Evolutionary conservation across 208 protist genomes (phyloP), one percentile per base, ranked within the genome.

Genomic region (Crithidia thermophila): DNA sequence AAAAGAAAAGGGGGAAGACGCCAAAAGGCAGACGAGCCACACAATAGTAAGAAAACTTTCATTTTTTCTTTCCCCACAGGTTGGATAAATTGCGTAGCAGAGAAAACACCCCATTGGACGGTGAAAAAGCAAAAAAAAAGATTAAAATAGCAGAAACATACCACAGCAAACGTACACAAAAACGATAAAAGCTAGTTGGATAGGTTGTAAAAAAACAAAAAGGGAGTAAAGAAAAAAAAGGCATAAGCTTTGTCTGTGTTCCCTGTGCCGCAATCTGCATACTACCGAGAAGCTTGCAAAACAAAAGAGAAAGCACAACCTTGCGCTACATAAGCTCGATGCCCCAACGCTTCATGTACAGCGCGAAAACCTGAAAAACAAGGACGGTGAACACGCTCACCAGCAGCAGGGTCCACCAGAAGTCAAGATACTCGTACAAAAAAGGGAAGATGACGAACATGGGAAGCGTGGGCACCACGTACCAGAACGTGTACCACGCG

Each of bases 401-500:
- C 14, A 75, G 37, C 25, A 75, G 43, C 33, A 80, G 56, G 16
- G 67, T 72, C 69, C 67, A 75, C 69, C 75, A 80, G 20, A 80
- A 80, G 31, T 73, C 52, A 0, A 80, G 58, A 23, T 52, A 63
- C 3, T 69, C 61, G 49, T 75, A 80, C 40, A 71, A 31, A 50
- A 55, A 60, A 5, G 75, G 75, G 34, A 80, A 80, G n/a, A 75
- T 2, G 2, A 73, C 3, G 51, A 80, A 80, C 65, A 80, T 74
- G 10, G 68, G 68, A 0, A 80, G 42, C 0, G 75, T 80, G 3
- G 75, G 75, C 6, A 80, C 33, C 10, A 80, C 75, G 30, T 80
- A 80, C 67, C 67, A 80, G 36, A 72, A 75, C 4, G 75, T 80
- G 75, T 80, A 75, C 66, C 57, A 75, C 23, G 75, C 75, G 47